These are phyloP conservation scores for Camelina laxa DNA, from an alignment of 345 rosid genomes.

Conservation along the genomic window DNA sequence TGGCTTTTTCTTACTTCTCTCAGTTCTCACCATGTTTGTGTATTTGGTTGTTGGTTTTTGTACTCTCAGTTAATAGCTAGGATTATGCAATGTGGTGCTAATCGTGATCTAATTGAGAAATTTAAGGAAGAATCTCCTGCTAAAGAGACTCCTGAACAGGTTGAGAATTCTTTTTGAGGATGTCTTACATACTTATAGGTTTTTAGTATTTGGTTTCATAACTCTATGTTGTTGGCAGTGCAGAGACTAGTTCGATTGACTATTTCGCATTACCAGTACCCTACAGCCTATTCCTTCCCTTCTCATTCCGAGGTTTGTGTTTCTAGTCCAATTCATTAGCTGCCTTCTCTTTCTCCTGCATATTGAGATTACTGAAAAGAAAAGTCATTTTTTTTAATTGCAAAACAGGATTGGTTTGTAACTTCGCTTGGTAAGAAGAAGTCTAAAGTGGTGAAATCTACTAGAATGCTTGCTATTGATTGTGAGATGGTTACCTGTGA, in stretches of 20 bases:
- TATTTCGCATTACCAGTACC: slow-evolving; percentile 57
- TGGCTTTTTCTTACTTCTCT: neutral
- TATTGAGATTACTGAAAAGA: neutral
- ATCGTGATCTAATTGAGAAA: slow-evolving; percentile 49
- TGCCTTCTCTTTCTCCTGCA: neutral
- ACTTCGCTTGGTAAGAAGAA: slow-evolving; percentile 52
- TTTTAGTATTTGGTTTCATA: slow-evolving; percentile 27
- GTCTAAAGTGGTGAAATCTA: slow-evolving; percentile 53
- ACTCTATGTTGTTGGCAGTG: slow-evolving; percentile 56
- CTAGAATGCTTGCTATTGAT: slow-evolving; percentile 73
- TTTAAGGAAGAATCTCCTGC: slow-evolving; percentile 47
- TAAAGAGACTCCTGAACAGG: slow-evolving; percentile 72
- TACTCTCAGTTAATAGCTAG: slow-evolving; percentile 53
- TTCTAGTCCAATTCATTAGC: slow-evolving; percentile 3
- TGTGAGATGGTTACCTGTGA: slow-evolving; percentile 99
- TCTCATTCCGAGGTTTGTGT: slow-evolving; percentile 62
- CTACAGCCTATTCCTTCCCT: slow-evolving; percentile 61
- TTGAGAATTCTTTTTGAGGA: slow-evolving; percentile 12
- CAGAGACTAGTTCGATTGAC: slow-evolving; percentile 83
- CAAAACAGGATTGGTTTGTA: slow-evolving; percentile 72
- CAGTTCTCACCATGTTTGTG: neutral
- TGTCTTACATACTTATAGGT: neutral
- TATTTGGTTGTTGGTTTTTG: slow-evolving; percentile 1
- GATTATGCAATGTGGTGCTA: slow-evolving; percentile 53
- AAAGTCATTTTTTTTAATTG: neutral